Evolutionary conservation across 108 stramenopile genomes (phyloP), one percentile per base, ranked within the genome.

Genomic region (Stephanodiscus minutulus): DNA sequence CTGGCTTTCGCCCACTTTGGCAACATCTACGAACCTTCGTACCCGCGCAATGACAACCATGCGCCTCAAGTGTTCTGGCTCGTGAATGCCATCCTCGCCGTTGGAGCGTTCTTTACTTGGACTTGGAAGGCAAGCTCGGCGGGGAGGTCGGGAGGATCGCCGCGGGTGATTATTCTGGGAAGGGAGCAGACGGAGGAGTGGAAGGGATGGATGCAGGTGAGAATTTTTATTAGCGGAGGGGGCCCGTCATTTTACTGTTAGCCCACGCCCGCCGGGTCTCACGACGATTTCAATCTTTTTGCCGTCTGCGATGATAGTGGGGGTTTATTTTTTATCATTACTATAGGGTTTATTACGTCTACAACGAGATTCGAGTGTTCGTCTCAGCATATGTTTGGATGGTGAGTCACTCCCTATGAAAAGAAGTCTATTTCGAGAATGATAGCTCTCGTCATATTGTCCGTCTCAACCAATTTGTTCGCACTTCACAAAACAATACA

Each of bases 151-250:
- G 79, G 58, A n/a, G 74, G 81, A 25, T 39, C 71, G 17, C 68
- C 82, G n/a, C 79, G 88, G 13, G 83, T 89, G n/a, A 61, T 83
- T 15, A 59, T 85, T 17, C 68, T 89, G 64, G 74, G 74, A 7
- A 80, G 88, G 54, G 72, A 83, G 57, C 88, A 89, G 69, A 89
- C 88, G 28, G 88, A 89, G 77, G 96, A 97, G 72, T 97, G 96
- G 96, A 97, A 97, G 74, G 96, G 96, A 31, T 97, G 96, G 96
- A 97, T 97, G 96, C 96, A 97, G 84, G 55, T 81, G 50, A 55
- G 89, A 88, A 55, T 94, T 91, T n/a, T 64, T 83, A 91, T 18
- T 77, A 89, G 79, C 59, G 61, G 37, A 46, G 67, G 60, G 13
- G n/a, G 24, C 35, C 20, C 65, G 27, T 52, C 9, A 60, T 68